phyloP scores from a whole-genome alignment of 1,284 basidiomycete genomes.

The Boletus mariae region DNA sequence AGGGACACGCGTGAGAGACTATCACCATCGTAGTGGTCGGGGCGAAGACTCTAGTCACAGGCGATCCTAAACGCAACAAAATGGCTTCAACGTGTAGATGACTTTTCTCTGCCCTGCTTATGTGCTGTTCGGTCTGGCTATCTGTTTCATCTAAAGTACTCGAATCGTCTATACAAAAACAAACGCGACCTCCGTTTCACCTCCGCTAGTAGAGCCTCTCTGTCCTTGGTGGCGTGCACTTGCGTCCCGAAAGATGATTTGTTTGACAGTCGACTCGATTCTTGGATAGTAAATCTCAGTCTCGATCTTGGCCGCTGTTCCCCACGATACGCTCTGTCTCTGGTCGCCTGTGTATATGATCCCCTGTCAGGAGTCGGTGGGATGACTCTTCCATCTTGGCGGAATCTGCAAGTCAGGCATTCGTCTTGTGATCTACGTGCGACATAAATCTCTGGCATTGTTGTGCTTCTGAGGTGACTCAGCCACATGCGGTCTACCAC shows the following conservation, averaged over 20 bases:
- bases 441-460: too few species aligned
- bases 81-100: constrained; percentile 2
- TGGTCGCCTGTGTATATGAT: too few species aligned
- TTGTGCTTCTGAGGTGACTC: too few species aligned
- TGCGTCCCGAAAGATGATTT: constrained; percentile 3
- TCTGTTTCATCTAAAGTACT: constrained; percentile 7
- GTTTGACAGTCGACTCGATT: not conserved
- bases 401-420: too few species aligned
- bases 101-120: constrained; percentile 2
- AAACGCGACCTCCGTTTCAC: constrained; percentile 1
- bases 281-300: not conserved
- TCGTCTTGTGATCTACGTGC: too few species aligned
- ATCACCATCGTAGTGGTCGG: constrained; percentile 56
- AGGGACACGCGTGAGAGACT: constrained; percentile 51
- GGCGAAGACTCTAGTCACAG: constrained; percentile 41
- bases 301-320: not conserved
- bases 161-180: constrained; percentile 6
- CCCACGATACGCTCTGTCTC: too few species aligned
- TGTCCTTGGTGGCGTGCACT: constrained; percentile 5
- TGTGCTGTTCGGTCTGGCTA: constrained; percentile 4
- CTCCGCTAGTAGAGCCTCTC: not conserved
- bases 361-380: too few species aligned
- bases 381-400: too few species aligned
- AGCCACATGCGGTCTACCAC: too few species aligned
- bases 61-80: constrained; percentile 28